Evolutionary conservation across 2,329 filamentous ascomycete species (phyloP).

Genomic region (Epichloe gansuensis): DNA sequence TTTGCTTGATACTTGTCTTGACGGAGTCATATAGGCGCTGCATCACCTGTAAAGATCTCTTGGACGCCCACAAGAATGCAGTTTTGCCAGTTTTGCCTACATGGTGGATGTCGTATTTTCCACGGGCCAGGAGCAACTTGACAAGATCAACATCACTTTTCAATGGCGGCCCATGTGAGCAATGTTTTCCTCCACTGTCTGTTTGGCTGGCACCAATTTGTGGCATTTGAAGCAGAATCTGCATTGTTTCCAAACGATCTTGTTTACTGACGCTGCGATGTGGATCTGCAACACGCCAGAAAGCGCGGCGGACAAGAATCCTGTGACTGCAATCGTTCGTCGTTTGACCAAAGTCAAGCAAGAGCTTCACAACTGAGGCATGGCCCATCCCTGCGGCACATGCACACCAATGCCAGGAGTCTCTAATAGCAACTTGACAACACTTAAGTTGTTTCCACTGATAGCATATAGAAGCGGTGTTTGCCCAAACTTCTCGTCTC

Average conservation of each 20-base stretch:
- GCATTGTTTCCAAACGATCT: not conserved
- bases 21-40: not conserved
- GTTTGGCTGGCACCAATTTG: not conserved
- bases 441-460: not conserved
- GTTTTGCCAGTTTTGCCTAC: not conserved
- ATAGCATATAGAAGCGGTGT: not conserved
- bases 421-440: not conserved
- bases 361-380: not conserved
- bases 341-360: not conserved
- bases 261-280: not conserved
- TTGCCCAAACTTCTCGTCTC: not conserved
- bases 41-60: not conserved
- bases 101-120: not conserved
- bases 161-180: not conserved
- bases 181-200: not conserved
- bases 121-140: not conserved
- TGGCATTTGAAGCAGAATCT: not conserved
- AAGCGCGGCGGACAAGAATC: not conserved
- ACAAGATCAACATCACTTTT: not conserved
- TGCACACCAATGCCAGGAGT: not conserved
- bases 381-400: not conserved
- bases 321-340: not conserved
- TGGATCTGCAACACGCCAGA: not conserved
- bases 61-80: not conserved
- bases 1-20: not conserved